Conservation (phyloP, 805 yeast genomes). For the Yarrowia sp. region DNA sequence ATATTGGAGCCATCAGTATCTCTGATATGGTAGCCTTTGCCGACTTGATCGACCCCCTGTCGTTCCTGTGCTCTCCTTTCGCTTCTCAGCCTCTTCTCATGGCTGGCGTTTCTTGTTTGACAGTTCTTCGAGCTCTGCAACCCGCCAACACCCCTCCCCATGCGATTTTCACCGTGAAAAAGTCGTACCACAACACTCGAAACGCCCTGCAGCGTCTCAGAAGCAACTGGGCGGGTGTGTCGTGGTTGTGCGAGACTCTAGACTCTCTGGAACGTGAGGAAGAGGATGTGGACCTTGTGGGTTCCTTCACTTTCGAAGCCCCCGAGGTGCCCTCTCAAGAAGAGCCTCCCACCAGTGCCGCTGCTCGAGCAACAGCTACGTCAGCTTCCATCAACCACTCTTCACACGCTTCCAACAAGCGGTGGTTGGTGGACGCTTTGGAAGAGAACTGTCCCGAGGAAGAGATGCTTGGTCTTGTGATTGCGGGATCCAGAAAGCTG, state of each 20-base stretch:
- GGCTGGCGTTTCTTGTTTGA: conserved; percentile 47
- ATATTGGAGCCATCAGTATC: conserved; percentile 47
- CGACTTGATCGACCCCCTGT: conserved; percentile 45
- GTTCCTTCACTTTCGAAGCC: conserved; percentile 3
- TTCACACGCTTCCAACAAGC: conserved; percentile 13
- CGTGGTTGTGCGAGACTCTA: conserved; percentile 46
- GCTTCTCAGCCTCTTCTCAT: conserved; percentile 46
- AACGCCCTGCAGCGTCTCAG: conserved; percentile 44
- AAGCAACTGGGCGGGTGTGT: conserved; percentile 45
- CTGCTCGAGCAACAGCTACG: conserved; percentile 17
- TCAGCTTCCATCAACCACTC: conserved; percentile 10
- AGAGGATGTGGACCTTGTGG: conserved; percentile 46
- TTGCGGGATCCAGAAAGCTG: conserved; percentile 26
- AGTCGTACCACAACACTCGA: conserved; percentile 45
- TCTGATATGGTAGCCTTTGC: conserved; percentile 48
- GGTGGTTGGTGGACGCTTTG: conserved; percentile 30
- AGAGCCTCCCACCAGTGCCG: neutral
- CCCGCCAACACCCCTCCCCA: conserved; percentile 41
- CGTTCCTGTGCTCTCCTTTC: conserved; percentile 46
- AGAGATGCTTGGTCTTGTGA: conserved; percentile 32
- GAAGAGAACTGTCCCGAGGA: conserved; percentile 33
- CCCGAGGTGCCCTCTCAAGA: conserved; percentile 30
- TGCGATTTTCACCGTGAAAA: conserved; percentile 41
- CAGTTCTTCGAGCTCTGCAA: conserved; percentile 43
- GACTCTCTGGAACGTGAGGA: conserved; percentile 47